Percentiles rank a stretch among this genome's conserved stretches.
phyloP scores from a whole-genome alignment of 75 land plant genomes.

The Sequoia sempervirens region DNA sequence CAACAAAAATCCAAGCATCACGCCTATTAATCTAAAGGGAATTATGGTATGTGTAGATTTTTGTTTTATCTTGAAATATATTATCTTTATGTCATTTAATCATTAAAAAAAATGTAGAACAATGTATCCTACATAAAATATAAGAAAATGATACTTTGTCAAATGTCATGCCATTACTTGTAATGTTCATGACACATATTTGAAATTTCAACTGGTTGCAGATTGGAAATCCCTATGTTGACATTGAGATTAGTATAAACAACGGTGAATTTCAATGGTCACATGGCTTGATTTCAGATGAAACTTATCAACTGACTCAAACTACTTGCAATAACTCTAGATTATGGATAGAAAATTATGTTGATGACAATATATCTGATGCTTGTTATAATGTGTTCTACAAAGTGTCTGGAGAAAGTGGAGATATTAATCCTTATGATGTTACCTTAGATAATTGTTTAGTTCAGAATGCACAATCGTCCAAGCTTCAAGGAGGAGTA shows the following conservation, averaged over 20 bases:
- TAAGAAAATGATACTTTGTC: no score
- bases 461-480: not conserved
- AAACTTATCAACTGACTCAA: not conserved
- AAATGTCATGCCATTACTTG: no score
- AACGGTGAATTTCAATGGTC: not conserved
- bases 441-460: conserved; percentile 8
- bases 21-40: conserved; percentile 35
- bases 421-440: conserved; percentile 12
- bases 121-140: no score
- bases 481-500: not conserved
- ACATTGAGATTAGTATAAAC: not conserved
- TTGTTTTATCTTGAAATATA: no score
- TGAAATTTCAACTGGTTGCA: no score
- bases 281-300: not conserved
- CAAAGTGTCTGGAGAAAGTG: not conserved
- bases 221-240: not conserved
- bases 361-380: not conserved
- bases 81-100: no score
- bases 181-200: no score
- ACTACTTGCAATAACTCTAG: not conserved
- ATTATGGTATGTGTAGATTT: conserved; percentile 28
- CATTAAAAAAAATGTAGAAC: no score
- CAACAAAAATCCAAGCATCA: conserved; percentile 17
- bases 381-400: not conserved
- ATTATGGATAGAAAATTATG: not conserved